phyloP scores from a whole-genome alignment of 176 grass and related monocot genomes.

The Thinopyrum elongatum region DNA sequence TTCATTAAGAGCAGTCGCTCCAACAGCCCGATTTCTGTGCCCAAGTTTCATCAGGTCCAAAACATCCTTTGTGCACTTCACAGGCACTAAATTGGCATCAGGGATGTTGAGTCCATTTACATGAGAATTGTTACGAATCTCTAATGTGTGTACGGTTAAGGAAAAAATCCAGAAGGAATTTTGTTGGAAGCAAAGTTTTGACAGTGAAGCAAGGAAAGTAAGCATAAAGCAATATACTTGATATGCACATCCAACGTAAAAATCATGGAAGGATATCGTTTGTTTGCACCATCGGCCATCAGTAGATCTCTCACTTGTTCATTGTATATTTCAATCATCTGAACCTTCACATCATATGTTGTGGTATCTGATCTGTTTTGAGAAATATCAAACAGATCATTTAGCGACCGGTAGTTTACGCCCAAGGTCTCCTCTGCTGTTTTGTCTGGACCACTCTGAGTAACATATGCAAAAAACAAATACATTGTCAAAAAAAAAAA shows the following conservation, averaged over 20 bases:
- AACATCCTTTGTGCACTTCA: slow-evolving; percentile 79
- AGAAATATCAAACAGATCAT: slow-evolving; percentile 77
- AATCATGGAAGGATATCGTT: slow-evolving; percentile 76
- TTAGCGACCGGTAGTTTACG: slow-evolving; percentile 75
- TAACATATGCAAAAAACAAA: slow-evolving; percentile 19
- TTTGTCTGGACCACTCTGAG: slow-evolving; percentile 74
- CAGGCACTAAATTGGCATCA: slow-evolving; percentile 73
- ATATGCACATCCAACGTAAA: background rate
- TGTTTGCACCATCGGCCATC: slow-evolving; percentile 58
- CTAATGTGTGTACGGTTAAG: slow-evolving; percentile 67
- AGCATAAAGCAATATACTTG: slow-evolving; percentile 11
- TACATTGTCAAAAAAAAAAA: background rate
- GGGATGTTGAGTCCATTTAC: slow-evolving; percentile 87
- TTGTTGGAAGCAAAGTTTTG: background rate
- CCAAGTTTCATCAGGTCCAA: slow-evolving; percentile 87
- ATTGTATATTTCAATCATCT: slow-evolving; percentile 97
- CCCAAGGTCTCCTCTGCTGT: slow-evolving; percentile 60
- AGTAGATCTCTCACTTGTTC: slow-evolving; percentile 93
- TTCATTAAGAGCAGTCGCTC: slow-evolving; percentile 83
- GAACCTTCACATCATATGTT: slow-evolving; percentile 62
- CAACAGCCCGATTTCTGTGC: slow-evolving; percentile 62
- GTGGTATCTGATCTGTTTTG: slow-evolving; percentile 55
- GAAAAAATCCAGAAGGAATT: background rate
- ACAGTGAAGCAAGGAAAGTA: background rate
- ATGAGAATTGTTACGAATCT: slow-evolving; percentile 92